Base-by-base conservation (phyloP, 352 stramenopile species). In the Elongisporangium undulatum region DNA sequence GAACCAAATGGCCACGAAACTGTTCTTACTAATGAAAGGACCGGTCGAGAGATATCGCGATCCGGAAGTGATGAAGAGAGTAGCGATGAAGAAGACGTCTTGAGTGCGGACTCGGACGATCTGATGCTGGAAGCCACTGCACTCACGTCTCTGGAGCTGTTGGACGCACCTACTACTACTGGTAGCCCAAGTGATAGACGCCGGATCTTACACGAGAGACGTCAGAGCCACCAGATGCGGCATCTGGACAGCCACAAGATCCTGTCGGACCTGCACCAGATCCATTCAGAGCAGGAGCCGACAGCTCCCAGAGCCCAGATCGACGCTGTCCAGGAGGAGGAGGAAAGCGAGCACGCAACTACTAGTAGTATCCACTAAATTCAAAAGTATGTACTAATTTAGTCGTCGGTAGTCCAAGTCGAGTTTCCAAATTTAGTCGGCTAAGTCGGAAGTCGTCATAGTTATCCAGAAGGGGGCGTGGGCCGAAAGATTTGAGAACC, bases 401-500 rank as follows among this genome's bases (percentile, higher is more conserved):
- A 41, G 29, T 41, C 29, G 29, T n/a, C n/a, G n/a, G n/a, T n/a
- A n/a, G n/a, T n/a, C n/a, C n/a, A n/a, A n/a, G 29, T 41, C 13
- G 4, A 4, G 4, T 34, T 41, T 41, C 29, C 29, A 41, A 9
- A 9, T 41, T 13, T 2, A 34, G 3, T 34, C 13, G 29, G 29
- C 13, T 41, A 41, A 34, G 7, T 3, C 13, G 8, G 5, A 9
- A 13, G 5, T 41, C 8, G 29, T 41, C 29, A n/a, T n/a, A n/a
- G 29, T 41, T 41, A 41, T 4, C 13, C 29, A 41, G 29, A 41
- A 41, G 29, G 29, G 29, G 29, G 29, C 29, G 29, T 15, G 8
- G 29, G 29, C n/a, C 13, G 29, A 41, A 41, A 41, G 52, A 41
- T 45, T 57, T 20, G 52, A 41, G 52, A 57, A 41, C 26, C n/a